These are phyloP conservation scores for Cynanchum wilfordii DNA, from an alignment of 257 asterid species.

Conservation along the genomic window DNA sequence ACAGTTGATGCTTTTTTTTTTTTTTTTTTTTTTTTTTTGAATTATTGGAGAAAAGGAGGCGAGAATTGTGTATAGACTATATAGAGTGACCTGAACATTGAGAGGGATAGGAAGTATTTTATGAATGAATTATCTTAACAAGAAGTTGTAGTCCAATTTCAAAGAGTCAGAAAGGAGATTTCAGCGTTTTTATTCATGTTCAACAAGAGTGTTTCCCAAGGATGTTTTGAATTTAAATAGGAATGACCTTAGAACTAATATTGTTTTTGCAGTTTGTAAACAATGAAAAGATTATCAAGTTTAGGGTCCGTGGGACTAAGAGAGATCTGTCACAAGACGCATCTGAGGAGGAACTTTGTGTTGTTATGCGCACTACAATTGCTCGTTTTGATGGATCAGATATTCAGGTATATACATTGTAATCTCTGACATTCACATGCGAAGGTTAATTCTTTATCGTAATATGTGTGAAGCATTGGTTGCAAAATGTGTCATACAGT, in stretches of 20 bases:
- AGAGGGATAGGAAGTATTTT: background rate
- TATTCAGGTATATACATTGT: conserved; percentile 50
- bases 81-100: background rate
- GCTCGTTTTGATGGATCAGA: conserved; percentile 93
- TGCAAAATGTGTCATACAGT: background rate
- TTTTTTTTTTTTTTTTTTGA: background rate
- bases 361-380: conserved; percentile 73
- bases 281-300: conserved; percentile 63
- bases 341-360: conserved; percentile 76
- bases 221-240: background rate
- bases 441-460: background rate
- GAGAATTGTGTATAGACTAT: too few relatives aligned
- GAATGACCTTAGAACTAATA: background rate
- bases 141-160: background rate
- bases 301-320: conserved; percentile 76
- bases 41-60: background rate
- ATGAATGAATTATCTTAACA: background rate
- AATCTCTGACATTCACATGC: background rate
- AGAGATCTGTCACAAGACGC: conserved; percentile 52
- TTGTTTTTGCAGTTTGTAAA: conserved; percentile 57
- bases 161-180: background rate
- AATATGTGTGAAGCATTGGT: background rate
- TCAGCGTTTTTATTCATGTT: background rate
- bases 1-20: background rate
- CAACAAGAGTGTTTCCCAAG: background rate